Base-by-base conservation (phyloP, 2,329 filamentous ascomycete genomes). In the Fusarium caatingaense region DNA sequence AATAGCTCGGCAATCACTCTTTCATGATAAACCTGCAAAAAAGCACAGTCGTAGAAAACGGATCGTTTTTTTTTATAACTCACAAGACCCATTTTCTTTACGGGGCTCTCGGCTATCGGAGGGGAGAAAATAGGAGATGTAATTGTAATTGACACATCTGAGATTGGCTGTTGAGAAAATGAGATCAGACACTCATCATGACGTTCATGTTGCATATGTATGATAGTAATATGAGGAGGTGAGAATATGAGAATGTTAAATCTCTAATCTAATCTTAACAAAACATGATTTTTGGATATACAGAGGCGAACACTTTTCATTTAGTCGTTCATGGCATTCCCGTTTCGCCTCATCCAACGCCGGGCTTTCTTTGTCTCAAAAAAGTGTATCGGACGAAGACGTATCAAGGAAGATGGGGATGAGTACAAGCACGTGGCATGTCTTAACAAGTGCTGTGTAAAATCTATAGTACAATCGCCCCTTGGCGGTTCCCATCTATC, bases 401-500 rank as follows among this genome's bases (percentile, higher is more conserved):
- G 71, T 68, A 71, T 63, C 72, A 80, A 80, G 76, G 74, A 76
- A 79, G 78, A 78, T 75, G 70, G 68, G 66, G 72, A 72, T 78
- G 74, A 70, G 71, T 77, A 76, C 72, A 77, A 76, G 79, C 77
- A 77, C 73, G 68, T 68, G 60, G 74, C 74, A 72, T 71, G 57
- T 76, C 74, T 72, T 70, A 64, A 65, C 63, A 76, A 67, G 73
- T 74, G 72, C 73, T 73, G 74, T 68, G 65, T 77, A 70, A 70
- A 71, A 72, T 81, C 80, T 81, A 81, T 81, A 71, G 66, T 81
- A 81, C 80, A 81, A 72, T 77, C 74, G 76, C 76, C 73, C 71
- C 71, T 41, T 57, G 73, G 70, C 72, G 73, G 51, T 64, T 74
- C 72, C 75, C 74, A 77, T 81, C 80, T 81, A 81, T 80, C 74